Evolutionary conservation across 202 grass and related monocot species (phyloP).

Genomic region (Setaria viridis): DNA sequence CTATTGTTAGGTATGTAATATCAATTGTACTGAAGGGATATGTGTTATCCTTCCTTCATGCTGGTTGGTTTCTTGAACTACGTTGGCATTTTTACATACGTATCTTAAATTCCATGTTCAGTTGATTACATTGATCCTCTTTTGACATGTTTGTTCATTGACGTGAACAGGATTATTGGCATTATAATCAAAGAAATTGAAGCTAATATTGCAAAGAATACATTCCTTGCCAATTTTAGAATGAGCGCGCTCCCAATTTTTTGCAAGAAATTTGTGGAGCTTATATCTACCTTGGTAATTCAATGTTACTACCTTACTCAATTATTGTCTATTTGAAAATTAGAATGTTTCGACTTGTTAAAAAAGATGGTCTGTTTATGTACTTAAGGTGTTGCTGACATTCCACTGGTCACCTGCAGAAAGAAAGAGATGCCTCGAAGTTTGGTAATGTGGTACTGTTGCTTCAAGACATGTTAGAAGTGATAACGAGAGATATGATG

Average conservation of each 20-base stretch:
- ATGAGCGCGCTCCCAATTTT: constrained; percentile 82
- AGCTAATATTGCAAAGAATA: constrained; percentile 80
- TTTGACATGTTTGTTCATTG: constrained; percentile 46
- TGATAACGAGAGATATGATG: constrained; percentile 98
- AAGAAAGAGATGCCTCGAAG: constrained; percentile 79
- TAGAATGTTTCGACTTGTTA: constrained; percentile 23
- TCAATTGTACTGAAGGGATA: constrained; percentile 38
- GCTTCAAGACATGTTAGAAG: constrained; percentile 98
- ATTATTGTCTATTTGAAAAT: constrained; percentile 38
- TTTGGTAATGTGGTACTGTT: constrained; percentile 81
- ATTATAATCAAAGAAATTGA: constrained; percentile 98
- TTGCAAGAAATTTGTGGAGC: constrained; percentile 93
- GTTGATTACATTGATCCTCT: constrained; percentile 23
- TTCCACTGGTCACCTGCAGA: constrained; percentile 56
- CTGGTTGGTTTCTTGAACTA: constrained; percentile 28
- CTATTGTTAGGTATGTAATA: not conserved
- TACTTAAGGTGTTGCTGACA: constrained; percentile 28
- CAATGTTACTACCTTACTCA: constrained; percentile 35
- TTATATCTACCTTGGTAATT: constrained; percentile 92
- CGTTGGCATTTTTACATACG: constrained; percentile 13
- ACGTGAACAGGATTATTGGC: constrained; percentile 84
- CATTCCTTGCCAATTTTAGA: constrained; percentile 95
- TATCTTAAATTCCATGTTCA: constrained; percentile 23
- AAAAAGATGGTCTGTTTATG: not conserved
- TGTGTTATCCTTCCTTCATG: constrained; percentile 11